Evolutionary conservation across 23 red algal species (phyloP), one percentile per base, ranked within the genome.

Genomic region (Agarophyton chilense): DNA sequence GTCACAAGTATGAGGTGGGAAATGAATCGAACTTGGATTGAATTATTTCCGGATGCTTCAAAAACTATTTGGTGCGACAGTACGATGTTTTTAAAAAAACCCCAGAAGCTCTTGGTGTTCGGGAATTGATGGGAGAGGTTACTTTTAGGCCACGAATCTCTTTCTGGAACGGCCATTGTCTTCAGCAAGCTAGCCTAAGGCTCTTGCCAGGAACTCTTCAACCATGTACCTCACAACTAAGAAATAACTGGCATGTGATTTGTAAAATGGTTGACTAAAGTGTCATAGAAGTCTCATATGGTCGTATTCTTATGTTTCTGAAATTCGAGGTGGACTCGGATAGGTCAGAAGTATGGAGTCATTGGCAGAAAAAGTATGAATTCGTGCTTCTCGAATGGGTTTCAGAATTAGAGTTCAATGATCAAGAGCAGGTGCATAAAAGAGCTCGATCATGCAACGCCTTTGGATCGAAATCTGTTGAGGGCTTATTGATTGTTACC

Each of bases 291-390:
- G 71, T 76, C 11, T 76, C 3, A 4, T 46, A 76, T 25, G 71
- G 36, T 39, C 14, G 34, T 18, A 21, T 76, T 76, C 40, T 76
- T 4, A 50, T 51, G 47, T 39, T 76, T 4, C 6, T 76, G 36
- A 39, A 76, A 25, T 14, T 76, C 39, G 16, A 46, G 22, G 2
- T 76, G 3, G 22, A 76, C 2, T 14, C 14, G 21, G 22, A 76
- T 29, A 7, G 14, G 6, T 76, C 39, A 21, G 2, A 31, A 2
- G 17, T 33, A 52, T 76, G 71, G 71, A 2, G 6, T 32, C 71
- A 76, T 52, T 76, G 71, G 71, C 38, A 76, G 39, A 1, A 29
- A 29, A 49, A 10, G 38, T 76, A 76, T 29, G 16, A 76, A 49
- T 19, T 76, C 5, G 71, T 9, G 28, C 33, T 76, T 2, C 13